Percentiles rank a stretch among this genome's conserved stretches.
phyloP scores from a whole-genome alignment of 2,329 filamentous ascomycete genomes.

The Claviceps purpurea region DNA sequence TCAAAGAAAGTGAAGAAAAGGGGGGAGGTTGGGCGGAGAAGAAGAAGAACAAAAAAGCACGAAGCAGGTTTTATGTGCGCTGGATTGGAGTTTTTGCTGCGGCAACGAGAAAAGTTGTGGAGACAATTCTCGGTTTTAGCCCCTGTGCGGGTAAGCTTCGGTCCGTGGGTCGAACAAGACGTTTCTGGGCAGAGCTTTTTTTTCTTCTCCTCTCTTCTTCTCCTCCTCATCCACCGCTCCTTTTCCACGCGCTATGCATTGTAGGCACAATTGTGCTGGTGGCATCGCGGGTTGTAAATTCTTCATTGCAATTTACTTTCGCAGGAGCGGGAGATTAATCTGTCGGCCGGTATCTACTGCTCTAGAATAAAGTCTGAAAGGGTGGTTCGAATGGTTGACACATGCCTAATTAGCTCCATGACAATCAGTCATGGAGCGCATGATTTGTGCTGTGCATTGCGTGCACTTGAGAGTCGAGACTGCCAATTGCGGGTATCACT shows the following conservation, averaged over 20 bases:
- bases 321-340: conserved; percentile 50
- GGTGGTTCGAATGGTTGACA: conserved; percentile 76
- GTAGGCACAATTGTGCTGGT: conserved; percentile 17
- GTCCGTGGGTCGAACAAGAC: neutral
- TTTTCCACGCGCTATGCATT: conserved; percentile 17
- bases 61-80: conserved; percentile 5
- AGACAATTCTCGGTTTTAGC: neutral
- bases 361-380: conserved; percentile 66
- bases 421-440: neutral
- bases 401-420: conserved; percentile 25
- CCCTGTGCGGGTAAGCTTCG: neutral
- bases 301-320: conserved; percentile 16
- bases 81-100: conserved; percentile 8
- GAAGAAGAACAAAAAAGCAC: neutral
- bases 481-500: neutral
- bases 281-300: conserved; percentile 36
- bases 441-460: neutral
- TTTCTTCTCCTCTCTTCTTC: conserved; percentile 6
- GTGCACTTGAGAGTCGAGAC: too few species aligned
- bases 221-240: conserved; percentile 16
- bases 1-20: conserved; percentile 9
- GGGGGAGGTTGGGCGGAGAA: neutral
- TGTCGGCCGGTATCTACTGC: conserved; percentile 77
- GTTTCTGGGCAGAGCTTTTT: conserved; percentile 12
- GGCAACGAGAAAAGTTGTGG: neutral